These are phyloP conservation scores for Pyrenochaeta sp. DNA, from an alignment of 2,329 filamentous ascomycete species.

Conservation along the genomic window DNA sequence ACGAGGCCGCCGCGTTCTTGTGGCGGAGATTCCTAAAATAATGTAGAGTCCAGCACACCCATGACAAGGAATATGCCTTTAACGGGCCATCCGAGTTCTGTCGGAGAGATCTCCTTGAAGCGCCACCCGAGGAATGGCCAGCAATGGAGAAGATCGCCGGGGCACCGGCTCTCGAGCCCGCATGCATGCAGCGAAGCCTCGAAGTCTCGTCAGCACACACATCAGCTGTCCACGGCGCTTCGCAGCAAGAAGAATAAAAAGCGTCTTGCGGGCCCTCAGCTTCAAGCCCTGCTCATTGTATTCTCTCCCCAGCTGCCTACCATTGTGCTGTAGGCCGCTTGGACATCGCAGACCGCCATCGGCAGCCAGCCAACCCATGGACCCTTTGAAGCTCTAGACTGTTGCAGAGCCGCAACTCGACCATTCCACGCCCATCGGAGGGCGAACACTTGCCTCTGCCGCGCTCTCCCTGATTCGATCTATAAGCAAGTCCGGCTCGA, in stretches of 20 bases:
- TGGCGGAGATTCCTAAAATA: not conserved
- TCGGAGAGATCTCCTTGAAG: not conserved
- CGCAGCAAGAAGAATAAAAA: constrained; percentile 6
- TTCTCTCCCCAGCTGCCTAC: constrained; percentile 4
- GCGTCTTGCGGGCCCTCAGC: constrained; percentile 17
- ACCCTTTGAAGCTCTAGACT: constrained; percentile 19
- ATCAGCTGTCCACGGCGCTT: constrained; percentile 11
- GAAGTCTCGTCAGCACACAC: constrained; percentile 14
- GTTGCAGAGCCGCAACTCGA: constrained; percentile 24
- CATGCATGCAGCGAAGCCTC: constrained; percentile 9
- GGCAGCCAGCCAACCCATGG: constrained; percentile 3
- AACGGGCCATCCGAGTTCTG: constrained; percentile 3
- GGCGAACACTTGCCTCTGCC: constrained; percentile 8
- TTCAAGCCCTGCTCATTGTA: constrained; percentile 8
- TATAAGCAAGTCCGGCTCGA: constrained; percentile 15
- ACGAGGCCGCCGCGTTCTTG: not conserved
- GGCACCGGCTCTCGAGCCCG: constrained; percentile 14
- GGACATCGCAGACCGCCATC: constrained; percentile 4
- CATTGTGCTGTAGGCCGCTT: not conserved
- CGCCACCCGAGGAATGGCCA: constrained; percentile 8
- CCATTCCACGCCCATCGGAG: constrained; percentile 14
- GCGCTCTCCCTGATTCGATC: constrained; percentile 15
- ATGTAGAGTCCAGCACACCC: not conserved
- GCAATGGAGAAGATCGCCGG: constrained; percentile 17
- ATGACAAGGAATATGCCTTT: not conserved